Base-by-base conservation (phyloP, 129 eudicot species). In the Ambrosia artemisiifolia region DNA sequence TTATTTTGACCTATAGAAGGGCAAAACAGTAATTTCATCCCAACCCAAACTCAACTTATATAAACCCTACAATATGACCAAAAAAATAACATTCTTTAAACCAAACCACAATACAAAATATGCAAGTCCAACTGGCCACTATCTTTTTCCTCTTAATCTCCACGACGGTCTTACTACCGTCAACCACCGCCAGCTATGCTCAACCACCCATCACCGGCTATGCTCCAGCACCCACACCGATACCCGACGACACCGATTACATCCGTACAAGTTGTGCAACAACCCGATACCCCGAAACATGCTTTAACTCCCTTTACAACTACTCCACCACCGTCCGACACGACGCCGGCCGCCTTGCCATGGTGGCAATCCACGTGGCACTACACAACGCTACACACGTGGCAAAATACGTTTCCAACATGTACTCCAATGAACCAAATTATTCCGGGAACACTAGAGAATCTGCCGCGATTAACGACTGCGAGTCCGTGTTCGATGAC, bases 221-320 rank as follows among this genome's bases (percentile, higher is more conserved):
- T 40, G 24, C 71, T 51, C 44, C 43, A 0, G 43, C 43, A 38
- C 43, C 43, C 55, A 48, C 50, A 62, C 53, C 11, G 66, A 6
- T 69, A 12, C 20, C 70, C 65, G 63, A 64, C 19, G 77, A 79
- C 74, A 60, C 78, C 19, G 81, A 79, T n/a, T 92, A 76, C 91
- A 85, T 92, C 74, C 89, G 85, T 2, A 72, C 81, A 0, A 83
- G 79, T 48, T 92, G 98, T 69, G 54, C 59, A 6, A 32, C 85
- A 65, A 92, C 98, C 2, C 82, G 83, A 0, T 92, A 92, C 83
- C 98, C 96, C 0, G 83, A 81, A 34, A 56, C 80, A 3, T 92
- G 98, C 79, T 87, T 36, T 84, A 48, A 64, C 46, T 75, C 98
- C 6, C 89, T 92, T 63, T 65, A 83, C 53, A 75, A 75, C 74